phyloP scores from a whole-genome alignment of 352 stramenopile genomes.

The Aphanomyces stellatus region DNA sequence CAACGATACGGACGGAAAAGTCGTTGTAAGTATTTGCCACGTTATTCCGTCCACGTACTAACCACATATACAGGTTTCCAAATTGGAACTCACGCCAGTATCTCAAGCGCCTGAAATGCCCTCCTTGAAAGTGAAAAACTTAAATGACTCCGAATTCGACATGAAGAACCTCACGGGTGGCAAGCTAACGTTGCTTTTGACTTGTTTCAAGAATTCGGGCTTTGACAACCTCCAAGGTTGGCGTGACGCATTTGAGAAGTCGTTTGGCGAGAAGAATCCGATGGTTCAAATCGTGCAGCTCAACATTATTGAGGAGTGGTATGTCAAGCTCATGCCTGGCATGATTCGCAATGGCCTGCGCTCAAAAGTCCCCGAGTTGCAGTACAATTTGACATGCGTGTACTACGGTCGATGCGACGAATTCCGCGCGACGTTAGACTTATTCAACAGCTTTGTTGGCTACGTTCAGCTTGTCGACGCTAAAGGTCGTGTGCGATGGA shows the following conservation, averaged over 20 bases:
- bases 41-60: background rate
- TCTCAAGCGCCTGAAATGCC: slow-evolving; percentile 46
- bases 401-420: slow-evolving; percentile 73
- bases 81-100: slow-evolving; percentile 44
- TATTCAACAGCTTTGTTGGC: slow-evolving; percentile 83
- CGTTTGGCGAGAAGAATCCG: slow-evolving; percentile 27
- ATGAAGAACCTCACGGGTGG: slow-evolving; percentile 40
- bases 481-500: slow-evolving; percentile 78
- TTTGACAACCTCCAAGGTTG: slow-evolving; percentile 73
- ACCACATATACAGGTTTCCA: slow-evolving; percentile 33
- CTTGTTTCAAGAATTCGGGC: slow-evolving; percentile 82
- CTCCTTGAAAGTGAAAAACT: slow-evolving; percentile 41
- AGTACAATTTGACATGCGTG: slow-evolving; percentile 47
- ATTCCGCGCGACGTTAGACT: slow-evolving; percentile 67
- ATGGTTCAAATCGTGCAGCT: slow-evolving; percentile 57
- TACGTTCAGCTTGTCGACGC: slow-evolving; percentile 73
- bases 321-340: slow-evolving; percentile 71
- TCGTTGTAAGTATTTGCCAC: background rate
- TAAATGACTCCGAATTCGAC: slow-evolving; percentile 39
- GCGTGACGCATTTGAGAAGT: slow-evolving; percentile 48
- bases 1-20: slow-evolving; percentile 80
- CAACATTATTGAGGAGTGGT: slow-evolving; percentile 85
- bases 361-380: slow-evolving; percentile 34
- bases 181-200: slow-evolving; percentile 65
- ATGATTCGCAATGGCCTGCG: slow-evolving; percentile 59